Base-by-base conservation (phyloP, 306 rosid genomes). In the Neltuma alba region DNA sequence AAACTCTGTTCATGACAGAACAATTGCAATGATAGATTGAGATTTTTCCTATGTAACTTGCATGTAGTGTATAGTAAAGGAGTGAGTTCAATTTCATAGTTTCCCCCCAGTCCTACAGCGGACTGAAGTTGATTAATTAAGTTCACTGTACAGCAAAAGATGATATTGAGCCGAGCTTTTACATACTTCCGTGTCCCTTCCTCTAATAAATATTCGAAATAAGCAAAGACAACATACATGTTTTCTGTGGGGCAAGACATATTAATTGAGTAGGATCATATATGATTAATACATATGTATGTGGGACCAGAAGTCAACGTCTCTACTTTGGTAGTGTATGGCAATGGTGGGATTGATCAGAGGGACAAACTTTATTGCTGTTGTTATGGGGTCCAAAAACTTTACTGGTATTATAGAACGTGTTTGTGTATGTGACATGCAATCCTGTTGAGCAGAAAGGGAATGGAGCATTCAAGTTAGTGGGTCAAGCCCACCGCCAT, bases 1-100 rank as follows among this genome's bases (percentile, higher is more conserved):
- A 92, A 88, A 82, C 89, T 93, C 25, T 95, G 99, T 81, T 93
- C 99, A 84, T 95, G 84, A 87, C 72, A 28, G 7, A 45, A 45
- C 58, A 40, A 47, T 11, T 40, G 31, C 10, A 11, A 74, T 74
- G 48, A 2, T 45, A 75, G 21, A 18, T 77, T 73, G 66, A 65
- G 45, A 64, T 48, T 69, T 64, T 74, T 44, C 74, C 66, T 20
- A 57, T 61, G 83, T 73, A 83, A 78, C 77, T 77, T 80, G 50
- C 78, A 60, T 74, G 13, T 11, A 57, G 63, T 87, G 92, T 90
- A 90, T 65, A 92, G 88, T 74, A 80, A n/a, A 79, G 31, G 80
- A 45, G 83, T 62, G 80, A 70, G 76, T 79, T 81, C 74, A 73
- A 68, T 78, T 75, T 67, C 72, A 47, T 75, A 86, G 28, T 78